Evolutionary conservation across 371 early-diverging fungal species (phyloP).

Genomic region (Mucor irregularis): DNA sequence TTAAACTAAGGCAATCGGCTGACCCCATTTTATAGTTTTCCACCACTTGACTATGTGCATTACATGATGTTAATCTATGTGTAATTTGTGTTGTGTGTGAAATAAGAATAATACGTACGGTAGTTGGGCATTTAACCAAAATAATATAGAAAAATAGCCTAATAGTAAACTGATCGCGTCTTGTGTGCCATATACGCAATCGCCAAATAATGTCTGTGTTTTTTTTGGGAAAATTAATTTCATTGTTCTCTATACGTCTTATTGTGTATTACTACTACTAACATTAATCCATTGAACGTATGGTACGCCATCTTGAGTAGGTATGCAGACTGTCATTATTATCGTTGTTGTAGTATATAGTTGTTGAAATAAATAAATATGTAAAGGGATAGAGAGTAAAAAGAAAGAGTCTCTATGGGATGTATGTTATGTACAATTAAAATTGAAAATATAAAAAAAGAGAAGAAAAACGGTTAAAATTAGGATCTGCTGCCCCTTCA

Average conservation of each 20-base stretch:
- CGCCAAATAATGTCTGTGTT: slow-evolving; percentile 36
- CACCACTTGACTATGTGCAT: slow-evolving; percentile 50
- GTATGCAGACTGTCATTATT: slow-evolving; percentile 31
- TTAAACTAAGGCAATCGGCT: slow-evolving; percentile 53
- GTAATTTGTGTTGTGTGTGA: neutral
- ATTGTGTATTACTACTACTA: slow-evolving; percentile 6
- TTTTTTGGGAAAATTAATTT: slow-evolving; percentile 8
- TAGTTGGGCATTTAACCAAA: slow-evolving; percentile 76
- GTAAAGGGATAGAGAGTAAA: neutral
- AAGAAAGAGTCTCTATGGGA: no score
- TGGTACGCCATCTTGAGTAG: slow-evolving; percentile 29
- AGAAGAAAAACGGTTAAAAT: no score
- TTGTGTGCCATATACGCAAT: slow-evolving; percentile 50
- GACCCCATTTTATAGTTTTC: slow-evolving; percentile 57
- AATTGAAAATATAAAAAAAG: neutral
- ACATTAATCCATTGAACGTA: slow-evolving; percentile 40
- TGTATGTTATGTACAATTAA: neutral
- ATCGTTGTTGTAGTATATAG: neutral
- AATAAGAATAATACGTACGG: slow-evolving; percentile 52
- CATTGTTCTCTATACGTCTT: neutral
- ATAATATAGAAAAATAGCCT: slow-evolving; percentile 64
- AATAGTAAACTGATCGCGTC: slow-evolving; percentile 37
- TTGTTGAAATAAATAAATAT: neutral
- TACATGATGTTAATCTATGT: no score
- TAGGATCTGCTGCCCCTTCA: no score